These are phyloP conservation scores for Aspergillus funiculosus DNA, from an alignment of 495 filamentous ascomycete species.

Conservation along the genomic window DNA sequence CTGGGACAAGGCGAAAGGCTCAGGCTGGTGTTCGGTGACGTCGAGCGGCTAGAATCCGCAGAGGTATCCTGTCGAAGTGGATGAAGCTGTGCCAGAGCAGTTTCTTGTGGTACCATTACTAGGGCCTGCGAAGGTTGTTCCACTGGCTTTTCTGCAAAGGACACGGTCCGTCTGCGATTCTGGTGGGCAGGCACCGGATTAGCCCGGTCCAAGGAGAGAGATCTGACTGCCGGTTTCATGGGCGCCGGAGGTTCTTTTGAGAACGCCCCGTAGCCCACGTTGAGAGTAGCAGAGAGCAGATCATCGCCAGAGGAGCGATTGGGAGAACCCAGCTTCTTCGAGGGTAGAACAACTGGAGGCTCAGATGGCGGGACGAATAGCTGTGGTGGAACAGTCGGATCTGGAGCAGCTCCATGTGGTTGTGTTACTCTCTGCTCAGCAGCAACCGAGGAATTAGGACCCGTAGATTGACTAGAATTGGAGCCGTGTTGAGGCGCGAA, in stretches of 20 bases:
- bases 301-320: not conserved
- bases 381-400: too few species aligned
- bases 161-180: conserved; percentile 19
- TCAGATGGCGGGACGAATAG: too few species aligned
- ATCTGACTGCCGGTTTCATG: conserved; percentile 9
- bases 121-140: conserved; percentile 7
- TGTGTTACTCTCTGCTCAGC: not conserved
- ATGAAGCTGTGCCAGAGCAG: conserved; percentile 2
- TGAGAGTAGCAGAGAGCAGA: not conserved
- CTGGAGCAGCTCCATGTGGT: too few species aligned
- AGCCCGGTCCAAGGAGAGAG: conserved; percentile 8
- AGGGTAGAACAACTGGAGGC: too few species aligned
- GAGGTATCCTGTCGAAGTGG: conserved; percentile 9
- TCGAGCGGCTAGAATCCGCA: conserved; percentile 7
- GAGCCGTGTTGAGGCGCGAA: not conserved
- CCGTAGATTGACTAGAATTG: not conserved
- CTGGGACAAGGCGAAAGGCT: conserved; percentile 52
- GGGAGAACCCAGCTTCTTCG: too few species aligned
- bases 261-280: too few species aligned
- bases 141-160: conserved; percentile 21
- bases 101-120: conserved; percentile 7
- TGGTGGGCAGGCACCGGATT: conserved; percentile 2
- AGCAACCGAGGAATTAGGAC: not conserved
- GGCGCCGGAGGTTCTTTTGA: not conserved
- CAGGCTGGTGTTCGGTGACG: conserved; percentile 21